A percentile compares a stretch with the other conserved stretches of the same genome.
These are phyloP conservation scores for Lactarius quietus DNA, from an alignment of 768 basidiomycete species.

Conservation along the genomic window DNA sequence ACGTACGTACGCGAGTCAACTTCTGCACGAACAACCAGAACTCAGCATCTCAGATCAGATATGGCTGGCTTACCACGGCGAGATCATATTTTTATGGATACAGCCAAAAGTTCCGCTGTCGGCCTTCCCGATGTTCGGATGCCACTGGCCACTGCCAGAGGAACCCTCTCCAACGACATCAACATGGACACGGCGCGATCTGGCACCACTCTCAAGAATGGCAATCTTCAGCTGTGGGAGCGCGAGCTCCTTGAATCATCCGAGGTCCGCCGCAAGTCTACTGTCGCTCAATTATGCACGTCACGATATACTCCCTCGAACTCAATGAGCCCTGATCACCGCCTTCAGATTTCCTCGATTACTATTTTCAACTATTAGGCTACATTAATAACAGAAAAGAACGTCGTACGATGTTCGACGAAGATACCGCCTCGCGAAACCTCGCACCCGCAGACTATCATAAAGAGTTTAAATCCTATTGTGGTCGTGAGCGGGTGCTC, in stretches of 20 bases:
- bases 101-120: conserved; percentile 57
- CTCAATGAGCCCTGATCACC: conserved; percentile 17
- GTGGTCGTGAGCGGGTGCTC: conserved; percentile 88
- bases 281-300: conserved; percentile 94
- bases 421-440: conserved; percentile 69
- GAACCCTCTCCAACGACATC: conserved; percentile 50
- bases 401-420: conserved; percentile 76
- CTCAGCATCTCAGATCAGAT: not conserved
- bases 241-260: conserved; percentile 74
- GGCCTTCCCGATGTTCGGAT: conserved; percentile 54
- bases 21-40: too few relatives aligned
- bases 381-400: conserved; percentile 86
- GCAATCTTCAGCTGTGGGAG: conserved; percentile 75
- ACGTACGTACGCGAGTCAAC: too few relatives aligned
- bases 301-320: conserved; percentile 23
- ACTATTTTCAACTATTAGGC: conserved; percentile 94
- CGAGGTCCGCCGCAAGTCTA: conserved; percentile 93
- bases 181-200: conserved; percentile 64
- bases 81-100: conserved; percentile 68
- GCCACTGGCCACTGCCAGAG: conserved; percentile 52
- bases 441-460: conserved; percentile 52
- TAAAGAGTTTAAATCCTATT: conserved; percentile 90
- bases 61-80: conserved; percentile 32
- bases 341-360: conserved; percentile 84
- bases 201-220: conserved; percentile 50